Base-by-base conservation (phyloP, 495 filamentous ascomycete species). In the Echria macrotheca region DNA sequence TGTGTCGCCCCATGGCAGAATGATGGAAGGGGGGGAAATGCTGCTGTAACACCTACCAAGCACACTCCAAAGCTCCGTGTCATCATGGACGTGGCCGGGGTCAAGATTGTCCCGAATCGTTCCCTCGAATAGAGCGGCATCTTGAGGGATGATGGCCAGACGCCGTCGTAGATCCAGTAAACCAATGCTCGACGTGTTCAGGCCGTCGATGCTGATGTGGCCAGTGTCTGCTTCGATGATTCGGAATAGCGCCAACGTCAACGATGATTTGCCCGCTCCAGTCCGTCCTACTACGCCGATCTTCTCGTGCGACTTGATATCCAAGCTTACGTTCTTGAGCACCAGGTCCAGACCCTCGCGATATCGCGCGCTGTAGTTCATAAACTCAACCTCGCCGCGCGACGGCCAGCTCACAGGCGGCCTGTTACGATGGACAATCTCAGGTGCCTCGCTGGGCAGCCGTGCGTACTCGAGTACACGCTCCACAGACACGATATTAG, bases 401-500 rank as follows among this genome's bases (percentile, higher is more conserved):
- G 87, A 79, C 42, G 94, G 94, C 94, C 94, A 99, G 65, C 87
- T 85, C 54, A 87, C 85, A 18, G 87, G 81, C 47, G 94, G 91
- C 42, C 91, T 78, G 56, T 86, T 81, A 64, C 89, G 84, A 52
- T 86, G 86, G 50, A 99, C 86, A 50, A 96, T 85, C 57, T 99
- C 94, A 18, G 90, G 89, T 39, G 94, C 93, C 70, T 99, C 94
- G 66, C 87, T 93, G 23, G 93, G 93, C 53, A 97, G 79, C 53
- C 79, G 79, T 47, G 93, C 87, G 66, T 99, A 99, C 69, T 99
- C 94, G 49, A 97, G 83, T 33, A 97, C 89, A 51, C 94, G 85
- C 77, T 99, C 94, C 45, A 99, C 94, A 9, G 94, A 95, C 48
- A 99, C 91, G 53, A 97, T 97, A 69, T 99, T 99, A 29, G 93